Evolutionary conservation across 192 early-diverging fungal genomes (phyloP).

Genomic region (Gigaspora rosea): DNA sequence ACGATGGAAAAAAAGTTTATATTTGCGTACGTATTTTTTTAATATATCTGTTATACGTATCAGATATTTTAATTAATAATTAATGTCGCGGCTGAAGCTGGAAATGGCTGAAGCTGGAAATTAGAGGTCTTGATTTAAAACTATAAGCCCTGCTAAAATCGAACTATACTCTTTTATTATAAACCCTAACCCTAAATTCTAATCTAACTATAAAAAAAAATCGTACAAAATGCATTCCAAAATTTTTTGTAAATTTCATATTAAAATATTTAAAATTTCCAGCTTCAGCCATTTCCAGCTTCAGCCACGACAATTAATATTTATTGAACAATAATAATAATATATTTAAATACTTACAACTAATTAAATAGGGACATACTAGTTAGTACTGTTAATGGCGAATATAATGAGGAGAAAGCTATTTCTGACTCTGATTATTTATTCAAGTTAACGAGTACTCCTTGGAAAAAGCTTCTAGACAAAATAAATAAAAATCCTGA

Average conservation of each 20-base stretch:
- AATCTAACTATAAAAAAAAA: too few relatives aligned
- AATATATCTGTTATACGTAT: not conserved
- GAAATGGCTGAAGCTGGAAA: too few relatives aligned
- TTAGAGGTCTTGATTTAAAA: too few relatives aligned
- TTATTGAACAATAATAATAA: not conserved
- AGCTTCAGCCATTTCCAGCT: too few relatives aligned
- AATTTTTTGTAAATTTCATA: too few relatives aligned
- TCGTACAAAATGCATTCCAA: too few relatives aligned
- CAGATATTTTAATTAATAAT: not conserved
- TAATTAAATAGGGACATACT: not conserved
- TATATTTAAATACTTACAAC: not conserved
- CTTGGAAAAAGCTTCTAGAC: not conserved
- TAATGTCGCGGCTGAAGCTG: too few relatives aligned
- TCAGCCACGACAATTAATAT: too few relatives aligned
- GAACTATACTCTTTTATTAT: too few relatives aligned
- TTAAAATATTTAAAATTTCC: too few relatives aligned
- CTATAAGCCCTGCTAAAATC: too few relatives aligned
- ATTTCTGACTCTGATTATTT: not conserved
- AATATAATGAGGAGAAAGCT: not conserved
- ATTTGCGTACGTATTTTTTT: not conserved
- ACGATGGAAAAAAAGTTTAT: not conserved
- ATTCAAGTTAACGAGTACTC: not conserved
- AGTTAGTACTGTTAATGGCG: not conserved
- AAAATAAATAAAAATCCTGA: not conserved
- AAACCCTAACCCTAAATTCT: too few relatives aligned